Evolutionary conservation across 2,329 filamentous ascomycete species (phyloP), one percentile per base, ranked within the genome.

Genomic region (Cadophora gregata): DNA sequence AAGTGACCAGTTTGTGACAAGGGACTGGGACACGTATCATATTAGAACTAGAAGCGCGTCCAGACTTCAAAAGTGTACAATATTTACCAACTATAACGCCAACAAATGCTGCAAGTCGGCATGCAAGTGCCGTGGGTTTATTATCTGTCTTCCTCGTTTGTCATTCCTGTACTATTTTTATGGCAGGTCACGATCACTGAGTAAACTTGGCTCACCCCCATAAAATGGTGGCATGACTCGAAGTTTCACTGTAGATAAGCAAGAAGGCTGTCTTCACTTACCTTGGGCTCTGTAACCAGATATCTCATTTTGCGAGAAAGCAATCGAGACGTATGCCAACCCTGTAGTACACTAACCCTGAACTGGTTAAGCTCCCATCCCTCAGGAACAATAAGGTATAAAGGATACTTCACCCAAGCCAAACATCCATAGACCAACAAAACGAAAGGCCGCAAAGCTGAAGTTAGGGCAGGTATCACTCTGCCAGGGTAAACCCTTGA

Each of bases 41-140:
- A 25, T 8, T 58, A 58, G 21, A 58, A 58, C 21, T 58, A 58
- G 31, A 38, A 19, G 55, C 16, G 21, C 24, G 36, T 16, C 33
- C 14, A 10, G 55, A 58, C n/a, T 42, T 58, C 55, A 31, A 9
- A 25, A 58, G 25, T 58, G 55, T 58, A 58, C 33, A 42, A 38
- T 21, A 58, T 27, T 5, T 33, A 24, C 10, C 21, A 3, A 19
- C n/a, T n/a, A 42, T 42, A 21, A 38, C 27, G 33, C n/a, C 19
- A 14, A 31, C 14, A 53, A 24, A 16, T 27, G 24, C 4, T 51
- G 12, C 6, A 16, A 25, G 7, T 14, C 47, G 8, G 21, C 29
- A 27, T 14, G 16, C 5, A 24, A 29, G 10, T 27, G 12, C 38
- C 5, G 2, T 16, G 12, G 38, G 10, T 16, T 2, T 16, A 16